Evolutionary conservation across 2,329 filamentous ascomycete genomes (phyloP).

Genomic region (Harringtonia aguacate): DNA sequence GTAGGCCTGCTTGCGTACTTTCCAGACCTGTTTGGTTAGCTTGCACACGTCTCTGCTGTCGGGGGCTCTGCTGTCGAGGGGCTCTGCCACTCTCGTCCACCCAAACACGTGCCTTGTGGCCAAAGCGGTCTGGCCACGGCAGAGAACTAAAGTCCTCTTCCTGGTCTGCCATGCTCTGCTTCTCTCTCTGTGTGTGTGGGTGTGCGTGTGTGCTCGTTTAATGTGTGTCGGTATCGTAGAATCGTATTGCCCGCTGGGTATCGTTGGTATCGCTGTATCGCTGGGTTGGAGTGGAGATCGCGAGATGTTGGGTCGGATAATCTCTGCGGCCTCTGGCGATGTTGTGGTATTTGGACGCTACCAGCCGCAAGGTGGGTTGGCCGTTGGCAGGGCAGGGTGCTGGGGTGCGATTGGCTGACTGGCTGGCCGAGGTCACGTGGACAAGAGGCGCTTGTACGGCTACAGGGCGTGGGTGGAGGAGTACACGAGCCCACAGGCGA

Average conservation of each 20-base stretch:
- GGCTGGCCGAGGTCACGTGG: too few species aligned
- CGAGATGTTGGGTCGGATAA: too few species aligned
- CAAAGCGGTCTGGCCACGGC: conserved; percentile 68
- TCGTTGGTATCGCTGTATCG: too few species aligned
- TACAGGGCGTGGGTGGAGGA: too few species aligned
- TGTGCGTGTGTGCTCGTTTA: not conserved
- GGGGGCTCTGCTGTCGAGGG: not conserved
- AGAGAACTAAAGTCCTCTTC: conserved; percentile 77
- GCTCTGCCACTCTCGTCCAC: not conserved
- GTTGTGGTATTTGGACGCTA: not conserved
- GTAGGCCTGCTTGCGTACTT: conserved; percentile 89
- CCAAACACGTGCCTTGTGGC: conserved; percentile 55
- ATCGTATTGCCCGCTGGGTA: too few species aligned
- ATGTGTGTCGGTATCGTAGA: not conserved
- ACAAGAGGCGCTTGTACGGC: too few species aligned
- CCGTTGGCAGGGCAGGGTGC: not conserved
- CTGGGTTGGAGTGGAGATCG: too few species aligned
- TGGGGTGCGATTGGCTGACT: not conserved
- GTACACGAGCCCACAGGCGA: too few species aligned
- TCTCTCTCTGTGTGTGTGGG: not conserved
- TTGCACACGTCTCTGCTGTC: too few species aligned
- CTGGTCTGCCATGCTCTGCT: conserved; percentile 59
- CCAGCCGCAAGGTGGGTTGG: not conserved
- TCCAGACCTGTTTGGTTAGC: conserved; percentile 60
- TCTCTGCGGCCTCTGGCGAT: not conserved